Base-by-base conservation (phyloP, 2,329 filamentous ascomycete species). In the Parascedosporium putredinis region DNA sequence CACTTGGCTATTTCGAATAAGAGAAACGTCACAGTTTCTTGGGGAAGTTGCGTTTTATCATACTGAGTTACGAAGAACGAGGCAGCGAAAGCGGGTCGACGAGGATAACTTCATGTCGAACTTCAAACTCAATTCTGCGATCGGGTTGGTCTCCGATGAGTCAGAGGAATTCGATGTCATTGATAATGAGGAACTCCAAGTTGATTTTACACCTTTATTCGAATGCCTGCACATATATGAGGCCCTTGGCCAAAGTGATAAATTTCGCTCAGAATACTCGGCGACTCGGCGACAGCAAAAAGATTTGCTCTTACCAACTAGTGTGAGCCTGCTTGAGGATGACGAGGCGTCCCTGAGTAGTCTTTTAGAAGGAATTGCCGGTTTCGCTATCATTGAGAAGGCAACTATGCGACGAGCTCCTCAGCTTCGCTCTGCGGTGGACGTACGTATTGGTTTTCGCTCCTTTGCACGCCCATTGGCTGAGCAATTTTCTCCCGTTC, bases 1-100 rank as follows among this genome's bases (percentile, higher is more conserved):
- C 62, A 96, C 89, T 1, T 98, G 93, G 93, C 74, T 98, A 8
- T 98, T 86, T 60, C 83, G 88, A 20, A 95, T 98, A 55, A 83
- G 93, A 59, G 93, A 98, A 65, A 95, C 89, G 16, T 96, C 93
- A 1, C 91, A 96, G 58, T 96, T 95, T 55, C 70, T 98, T 6
- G 93, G 93, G 4, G 93, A 98, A 64, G 88, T 98, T 5, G 90
- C 93, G 3, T 94, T 98, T 62, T 97, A 94, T 61, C 89, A 97
- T 61, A 98, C 93, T 0, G 86, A 96, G 58, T 79, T 94, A 62
- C 81, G 93, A 42, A 79, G 91, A 55, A 79, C 81, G 22, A 79
- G 91, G 47, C 88, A 95, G 60, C 86, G 89, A 62, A 84, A 94
- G 59, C 79, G 93, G 18, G 79, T 85, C 7, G 86, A 95, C 55